These are phyloP conservation scores for Jatropha curcas DNA, from an alignment of 345 rosid species.

Conservation along the genomic window DNA sequence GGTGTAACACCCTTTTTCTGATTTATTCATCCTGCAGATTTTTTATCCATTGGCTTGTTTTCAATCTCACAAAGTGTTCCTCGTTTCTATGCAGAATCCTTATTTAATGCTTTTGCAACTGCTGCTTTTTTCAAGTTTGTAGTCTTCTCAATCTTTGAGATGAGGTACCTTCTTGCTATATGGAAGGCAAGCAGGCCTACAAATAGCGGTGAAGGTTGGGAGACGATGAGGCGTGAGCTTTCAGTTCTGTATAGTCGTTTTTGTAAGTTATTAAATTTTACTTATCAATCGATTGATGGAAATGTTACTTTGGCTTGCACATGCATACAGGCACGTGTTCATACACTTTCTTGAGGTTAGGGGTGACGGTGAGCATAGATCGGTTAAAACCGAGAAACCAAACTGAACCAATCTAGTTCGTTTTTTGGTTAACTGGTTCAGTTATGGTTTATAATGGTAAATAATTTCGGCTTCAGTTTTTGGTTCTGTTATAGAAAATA, in stretches of 20 bases:
- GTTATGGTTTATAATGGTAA: too few relatives aligned
- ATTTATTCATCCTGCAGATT: neutral
- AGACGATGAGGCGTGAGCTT: conserved; percentile 93
- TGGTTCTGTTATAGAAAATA: too few relatives aligned
- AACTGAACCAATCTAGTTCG: too few relatives aligned
- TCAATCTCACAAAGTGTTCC: conserved; percentile 19
- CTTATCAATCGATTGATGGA: neutral
- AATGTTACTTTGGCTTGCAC: neutral
- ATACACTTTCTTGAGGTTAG: neutral
- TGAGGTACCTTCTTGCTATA: conserved; percentile 95
- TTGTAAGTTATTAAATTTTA: conserved; percentile 55
- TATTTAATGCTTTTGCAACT: conserved; percentile 97
- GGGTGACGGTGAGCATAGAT: too few relatives aligned
- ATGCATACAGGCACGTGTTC: neutral
- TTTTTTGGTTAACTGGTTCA: too few relatives aligned
- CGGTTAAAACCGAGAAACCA: too few relatives aligned
- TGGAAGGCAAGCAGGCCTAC: conserved; percentile 96
- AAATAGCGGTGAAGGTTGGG: conserved; percentile 97
- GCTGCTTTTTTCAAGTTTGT: conserved; percentile 99
- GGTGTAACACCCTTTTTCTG: neutral
- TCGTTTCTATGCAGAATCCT: conserved; percentile 64
- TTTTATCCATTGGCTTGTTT: neutral
- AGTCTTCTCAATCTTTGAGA: conserved; percentile 97
- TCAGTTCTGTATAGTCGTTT: conserved; percentile 94
- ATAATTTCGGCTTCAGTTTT: too few relatives aligned